Evolutionary conservation across 2,329 filamentous ascomycete genomes (phyloP).

Genomic region (Hawksworthiomyces lignivorus): DNA sequence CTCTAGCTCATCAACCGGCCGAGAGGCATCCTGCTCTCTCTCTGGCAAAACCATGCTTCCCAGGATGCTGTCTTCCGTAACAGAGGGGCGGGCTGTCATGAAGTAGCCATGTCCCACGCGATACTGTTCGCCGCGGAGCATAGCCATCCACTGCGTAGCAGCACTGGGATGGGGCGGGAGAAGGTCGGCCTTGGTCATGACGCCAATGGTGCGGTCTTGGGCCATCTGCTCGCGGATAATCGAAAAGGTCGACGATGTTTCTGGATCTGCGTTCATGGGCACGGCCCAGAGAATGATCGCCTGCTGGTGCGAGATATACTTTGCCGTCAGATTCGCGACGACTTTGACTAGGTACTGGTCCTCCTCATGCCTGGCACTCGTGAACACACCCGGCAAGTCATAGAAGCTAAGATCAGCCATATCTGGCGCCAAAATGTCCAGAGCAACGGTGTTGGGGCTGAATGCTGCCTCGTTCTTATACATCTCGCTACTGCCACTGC

Average conservation of each 20-base stretch:
- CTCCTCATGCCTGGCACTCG: constrained; percentile 54
- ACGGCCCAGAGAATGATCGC: constrained; percentile 72
- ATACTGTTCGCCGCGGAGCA: constrained; percentile 56
- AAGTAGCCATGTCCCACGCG: constrained; percentile 68
- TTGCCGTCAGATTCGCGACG: constrained; percentile 60
- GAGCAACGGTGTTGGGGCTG: constrained; percentile 70
- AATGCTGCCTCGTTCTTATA: constrained; percentile 54
- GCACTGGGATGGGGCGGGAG: constrained; percentile 45
- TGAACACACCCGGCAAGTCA: constrained; percentile 77
- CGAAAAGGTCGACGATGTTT: constrained; percentile 63
- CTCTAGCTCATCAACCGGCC: constrained; percentile 38
- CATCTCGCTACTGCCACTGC: constrained; percentile 18
- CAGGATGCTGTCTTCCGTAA: constrained; percentile 3
- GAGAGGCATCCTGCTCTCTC: constrained; percentile 3
- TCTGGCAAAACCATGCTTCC: constrained; percentile 7
- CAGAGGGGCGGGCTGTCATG: constrained; percentile 59
- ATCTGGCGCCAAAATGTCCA: constrained; percentile 65
- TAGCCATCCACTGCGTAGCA: constrained; percentile 48
- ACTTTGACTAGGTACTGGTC: constrained; percentile 64
- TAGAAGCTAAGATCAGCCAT: constrained; percentile 74
- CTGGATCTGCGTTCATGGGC: constrained; percentile 70
- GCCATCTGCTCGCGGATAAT: constrained; percentile 54
- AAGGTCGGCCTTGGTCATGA: constrained; percentile 80
- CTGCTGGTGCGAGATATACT: constrained; percentile 61
- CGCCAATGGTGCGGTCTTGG: constrained; percentile 56